Evolutionary conservation across 2,329 filamentous ascomycete species (phyloP).

Genomic region (Trichoderma afroharzianum): DNA sequence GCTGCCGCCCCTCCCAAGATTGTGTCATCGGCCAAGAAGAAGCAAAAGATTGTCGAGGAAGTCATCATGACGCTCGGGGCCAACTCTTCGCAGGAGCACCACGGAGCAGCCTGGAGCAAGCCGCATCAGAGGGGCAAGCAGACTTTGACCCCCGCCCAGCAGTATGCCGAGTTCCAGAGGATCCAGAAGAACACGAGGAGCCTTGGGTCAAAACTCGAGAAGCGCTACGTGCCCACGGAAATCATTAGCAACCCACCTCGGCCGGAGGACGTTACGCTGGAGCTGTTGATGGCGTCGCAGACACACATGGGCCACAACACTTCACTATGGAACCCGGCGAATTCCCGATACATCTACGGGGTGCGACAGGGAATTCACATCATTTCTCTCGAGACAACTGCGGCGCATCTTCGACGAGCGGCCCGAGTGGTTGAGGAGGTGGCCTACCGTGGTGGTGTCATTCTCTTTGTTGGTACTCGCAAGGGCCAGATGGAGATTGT

Average conservation of each 20-base stretch:
- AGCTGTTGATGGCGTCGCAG: constrained; percentile 84
- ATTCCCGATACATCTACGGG: constrained; percentile 91
- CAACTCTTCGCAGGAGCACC: constrained; percentile 35
- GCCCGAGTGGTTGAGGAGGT: constrained; percentile 91
- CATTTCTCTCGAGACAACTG: constrained; percentile 85
- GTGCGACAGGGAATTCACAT: constrained; percentile 86
- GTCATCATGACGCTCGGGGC: constrained; percentile 33
- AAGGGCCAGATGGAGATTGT: constrained; percentile 77
- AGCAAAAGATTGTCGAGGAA: constrained; percentile 34
- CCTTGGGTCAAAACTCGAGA: constrained; percentile 48
- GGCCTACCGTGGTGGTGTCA: constrained; percentile 73
- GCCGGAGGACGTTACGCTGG: constrained; percentile 79
- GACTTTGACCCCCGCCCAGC: constrained; percentile 35
- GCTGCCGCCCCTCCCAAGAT: constrained; percentile 24
- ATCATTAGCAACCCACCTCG: constrained; percentile 69
- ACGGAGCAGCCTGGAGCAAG: constrained; percentile 32
- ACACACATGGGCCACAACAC: constrained; percentile 87
- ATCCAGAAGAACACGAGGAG: constrained; percentile 41
- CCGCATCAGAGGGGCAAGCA: constrained; percentile 31
- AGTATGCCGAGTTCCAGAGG: constrained; percentile 38
- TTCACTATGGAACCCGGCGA: constrained; percentile 89
- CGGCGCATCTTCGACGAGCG: constrained; percentile 84
- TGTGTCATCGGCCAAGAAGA: constrained; percentile 28
- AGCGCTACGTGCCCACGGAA: constrained; percentile 61
- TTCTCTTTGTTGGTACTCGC: constrained; percentile 87